Evolutionary conservation across 2,329 filamentous ascomycete genomes (phyloP).

Genomic region (Xylaria hypoxylon): DNA sequence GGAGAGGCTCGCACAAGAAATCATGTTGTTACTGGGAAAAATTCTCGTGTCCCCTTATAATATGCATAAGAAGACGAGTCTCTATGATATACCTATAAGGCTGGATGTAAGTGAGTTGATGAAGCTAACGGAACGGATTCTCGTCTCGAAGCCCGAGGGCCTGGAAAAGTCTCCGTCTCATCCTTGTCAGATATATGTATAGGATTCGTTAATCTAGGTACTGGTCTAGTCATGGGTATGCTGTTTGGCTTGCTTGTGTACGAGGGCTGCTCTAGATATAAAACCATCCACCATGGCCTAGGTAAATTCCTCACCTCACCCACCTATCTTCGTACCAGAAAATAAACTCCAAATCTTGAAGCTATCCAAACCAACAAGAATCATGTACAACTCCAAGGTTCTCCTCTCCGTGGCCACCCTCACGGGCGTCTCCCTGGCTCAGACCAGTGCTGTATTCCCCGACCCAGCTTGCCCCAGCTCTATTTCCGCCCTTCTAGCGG

Average conservation of each 20-base stretch:
- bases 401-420: constrained; percentile 24
- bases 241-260: background rate
- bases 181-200: constrained; percentile 1
- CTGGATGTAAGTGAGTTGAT: background rate
- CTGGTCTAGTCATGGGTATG: background rate
- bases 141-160: background rate
- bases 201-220: background rate
- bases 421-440: constrained; percentile 18
- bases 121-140: background rate
- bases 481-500: background rate
- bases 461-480: constrained; percentile 3
- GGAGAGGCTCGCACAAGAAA: too few relatives aligned
- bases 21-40: too few relatives aligned
- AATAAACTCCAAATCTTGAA: background rate
- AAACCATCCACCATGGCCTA: background rate
- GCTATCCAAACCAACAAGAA: background rate
- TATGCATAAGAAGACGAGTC: too few relatives aligned
- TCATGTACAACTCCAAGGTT: constrained; percentile 28
- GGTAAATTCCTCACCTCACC: background rate
- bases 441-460: constrained; percentile 7
- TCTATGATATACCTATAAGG: too few relatives aligned
- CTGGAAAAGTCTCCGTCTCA: background rate
- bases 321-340: background rate
- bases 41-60: too few relatives aligned
- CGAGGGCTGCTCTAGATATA: constrained; percentile 2